phyloP scores from a whole-genome alignment of 768 basidiomycete genomes.

The Tylopilus sp. region DNA sequence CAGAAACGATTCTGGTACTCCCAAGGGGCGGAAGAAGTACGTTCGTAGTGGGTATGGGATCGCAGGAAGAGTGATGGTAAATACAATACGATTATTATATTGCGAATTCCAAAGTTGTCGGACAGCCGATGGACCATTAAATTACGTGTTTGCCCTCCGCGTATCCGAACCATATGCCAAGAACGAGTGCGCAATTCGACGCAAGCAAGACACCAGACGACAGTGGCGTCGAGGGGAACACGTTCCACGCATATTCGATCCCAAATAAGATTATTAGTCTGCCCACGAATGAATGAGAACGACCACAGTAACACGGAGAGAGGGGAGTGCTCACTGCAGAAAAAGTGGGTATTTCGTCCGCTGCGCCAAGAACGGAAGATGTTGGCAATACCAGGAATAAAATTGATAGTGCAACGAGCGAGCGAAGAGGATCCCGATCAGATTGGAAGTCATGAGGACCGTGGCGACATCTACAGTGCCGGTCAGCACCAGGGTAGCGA shows the following conservation, averaged over 20 bases:
- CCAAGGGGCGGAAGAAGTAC: conserved; percentile 82
- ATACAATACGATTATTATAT: not conserved
- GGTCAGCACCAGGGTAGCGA: conserved; percentile 13
- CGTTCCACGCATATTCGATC: conserved; percentile 87
- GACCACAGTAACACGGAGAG: conserved; percentile 1
- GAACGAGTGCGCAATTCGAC: conserved; percentile 50
- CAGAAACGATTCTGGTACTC: conserved; percentile 74
- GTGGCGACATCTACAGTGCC: conserved; percentile 64
- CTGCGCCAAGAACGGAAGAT: conserved; percentile 81
- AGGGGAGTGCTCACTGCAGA: conserved; percentile 51
- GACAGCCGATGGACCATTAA: not conserved
- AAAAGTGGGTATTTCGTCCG: conserved; percentile 61
- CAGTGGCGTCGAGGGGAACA: conserved; percentile 72
- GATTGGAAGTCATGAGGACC: conserved; percentile 84
- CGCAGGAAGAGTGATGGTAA: conserved; percentile 16
- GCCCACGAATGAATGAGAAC: not conserved
- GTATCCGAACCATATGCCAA: conserved; percentile 54
- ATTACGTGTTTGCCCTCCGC: conserved; percentile 34
- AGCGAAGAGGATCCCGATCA: conserved; percentile 89
- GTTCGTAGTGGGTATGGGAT: conserved; percentile 74
- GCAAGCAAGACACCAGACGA: conserved; percentile 57
- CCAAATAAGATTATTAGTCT: conserved; percentile 59
- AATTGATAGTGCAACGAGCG: conserved; percentile 98
- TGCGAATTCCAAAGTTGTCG: not conserved
- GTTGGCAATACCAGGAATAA: conserved; percentile 95